Base-by-base conservation (phyloP, 805 yeast species). In the Diddensiella transvaalensis region DNA sequence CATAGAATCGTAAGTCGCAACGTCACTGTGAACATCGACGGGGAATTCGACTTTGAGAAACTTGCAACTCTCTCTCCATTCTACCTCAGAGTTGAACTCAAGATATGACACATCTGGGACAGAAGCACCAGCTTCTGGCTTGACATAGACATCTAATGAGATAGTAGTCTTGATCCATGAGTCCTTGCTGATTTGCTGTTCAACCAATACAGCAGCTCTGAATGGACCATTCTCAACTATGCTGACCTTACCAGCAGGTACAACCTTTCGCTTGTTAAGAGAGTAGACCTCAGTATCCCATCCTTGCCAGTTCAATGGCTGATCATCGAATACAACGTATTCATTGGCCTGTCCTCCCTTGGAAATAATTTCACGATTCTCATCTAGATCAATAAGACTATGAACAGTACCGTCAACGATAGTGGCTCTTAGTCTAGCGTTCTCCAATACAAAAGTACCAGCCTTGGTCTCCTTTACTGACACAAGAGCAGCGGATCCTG, bases 281-380 rank as follows among this genome's bases (percentile, higher is more conserved):
- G 96, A 86, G 62, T 80, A 93, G 51, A 90, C 75, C 64, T 91
- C 99, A 0, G 98, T 91, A 64, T 91, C 99, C 99, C 99, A 91
- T 1, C 97, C 98, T 41, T 88, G 96, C 81, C 83, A 91, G 49
- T 77, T 83, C 60, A 88, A 72, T 10, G 99, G 99, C 54, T 87
- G 85, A 64, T 93, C 99, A 55, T 90, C 91, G 60, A 86, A 85
- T 48, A 93, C 87, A 96, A 86, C 79, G 56, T 79, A 82, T 65
- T 85, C 95, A 58, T 87, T 87, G 17, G 88, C 96, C 53, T 87
- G 87, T 11, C 88, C 96, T 21, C 73, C 69, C 1, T 75, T 66
- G 51, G 83, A 87, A 46, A 91, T 71, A 19, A 84, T 75, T 63
- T 91, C 93, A 11, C 88, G 69, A 47, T 71, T 70, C 10, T 68